Evolutionary conservation across 75 land plant species (phyloP).

Genomic region (Cunninghamia lanceolata): DNA sequence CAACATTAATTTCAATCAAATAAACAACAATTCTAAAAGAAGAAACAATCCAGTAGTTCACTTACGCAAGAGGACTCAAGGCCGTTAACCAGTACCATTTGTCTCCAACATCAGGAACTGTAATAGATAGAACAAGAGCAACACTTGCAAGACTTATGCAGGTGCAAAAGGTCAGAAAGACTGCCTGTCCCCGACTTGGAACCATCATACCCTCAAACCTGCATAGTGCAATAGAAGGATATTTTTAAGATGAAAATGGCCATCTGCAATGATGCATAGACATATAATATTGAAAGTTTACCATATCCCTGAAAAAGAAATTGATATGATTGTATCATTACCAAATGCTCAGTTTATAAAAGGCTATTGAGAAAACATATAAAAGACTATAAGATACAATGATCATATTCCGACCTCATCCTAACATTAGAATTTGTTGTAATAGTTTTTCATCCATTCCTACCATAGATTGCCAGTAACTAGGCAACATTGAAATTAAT

Average conservation of each 20-base stretch:
- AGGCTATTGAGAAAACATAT: neutral
- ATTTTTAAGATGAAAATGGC: slow-evolving; percentile 8
- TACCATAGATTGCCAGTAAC: neutral
- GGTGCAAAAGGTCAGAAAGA: slow-evolving; percentile 90
- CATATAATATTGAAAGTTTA: neutral
- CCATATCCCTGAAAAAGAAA: neutral
- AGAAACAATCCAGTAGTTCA: neutral
- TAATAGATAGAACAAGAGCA: slow-evolving; percentile 88
- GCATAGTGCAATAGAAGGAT: slow-evolving; percentile 1
- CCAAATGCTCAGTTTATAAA: neutral
- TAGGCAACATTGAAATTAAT: neutral
- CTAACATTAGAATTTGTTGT: neutral
- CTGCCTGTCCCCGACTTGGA: slow-evolving; percentile 95
- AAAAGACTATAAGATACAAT: neutral
- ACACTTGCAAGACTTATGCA: slow-evolving; percentile 90
- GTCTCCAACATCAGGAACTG: slow-evolving; percentile 78
- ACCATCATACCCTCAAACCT: slow-evolving; percentile 97
- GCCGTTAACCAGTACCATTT: slow-evolving; percentile 86
- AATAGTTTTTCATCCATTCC: neutral
- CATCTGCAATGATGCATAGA: neutral
- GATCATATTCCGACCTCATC: neutral
- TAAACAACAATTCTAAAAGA: neutral
- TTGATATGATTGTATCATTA: neutral
- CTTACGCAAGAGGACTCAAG: slow-evolving; percentile 96
- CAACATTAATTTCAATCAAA: neutral